These are phyloP conservation scores for Fusarium phyllophilum DNA, from an alignment of 2,329 filamentous ascomycete genomes.

Conservation along the genomic window DNA sequence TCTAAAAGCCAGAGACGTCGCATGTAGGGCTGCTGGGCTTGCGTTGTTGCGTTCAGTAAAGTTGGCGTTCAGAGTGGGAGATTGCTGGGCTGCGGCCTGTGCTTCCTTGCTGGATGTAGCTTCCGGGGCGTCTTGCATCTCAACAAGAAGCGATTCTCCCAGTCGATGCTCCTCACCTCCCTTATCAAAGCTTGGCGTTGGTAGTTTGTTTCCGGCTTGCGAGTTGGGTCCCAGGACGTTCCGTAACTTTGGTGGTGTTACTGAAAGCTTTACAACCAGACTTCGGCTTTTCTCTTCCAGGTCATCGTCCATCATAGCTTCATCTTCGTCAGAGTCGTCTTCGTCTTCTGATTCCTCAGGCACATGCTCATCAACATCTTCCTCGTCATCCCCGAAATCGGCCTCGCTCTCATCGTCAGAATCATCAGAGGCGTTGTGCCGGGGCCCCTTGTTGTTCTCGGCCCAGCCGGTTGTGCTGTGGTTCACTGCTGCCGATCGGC, in stretches of 20 bases:
- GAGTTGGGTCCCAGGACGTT: conserved; percentile 43
- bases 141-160: conserved; percentile 29
- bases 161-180: conserved; percentile 18
- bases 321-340: conserved; percentile 67
- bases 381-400: conserved; percentile 80
- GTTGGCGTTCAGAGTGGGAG: conserved; percentile 16
- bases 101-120: conserved; percentile 4
- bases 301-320: conserved; percentile 65
- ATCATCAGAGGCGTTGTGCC: conserved; percentile 59
- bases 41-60: conserved; percentile 32
- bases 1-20: conserved; percentile 66
- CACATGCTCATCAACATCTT: conserved; percentile 74
- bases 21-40: conserved; percentile 48
- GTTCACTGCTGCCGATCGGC: conserved; percentile 61
- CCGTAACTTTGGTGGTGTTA: conserved; percentile 56
- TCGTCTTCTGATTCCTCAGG: conserved; percentile 70
- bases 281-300: conserved; percentile 63
- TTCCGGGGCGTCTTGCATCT: conserved; percentile 43
- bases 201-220: conserved; percentile 38
- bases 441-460: conserved; percentile 47
- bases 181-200: conserved; percentile 36
- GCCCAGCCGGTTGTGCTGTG: conserved; percentile 62
- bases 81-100: conserved; percentile 4
- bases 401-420: conserved; percentile 77
- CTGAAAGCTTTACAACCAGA: conserved; percentile 78